A percentile compares a stretch with the other conserved stretches of the same genome.
Evolutionary conservation across 2,329 filamentous ascomycete species (phyloP).

Genomic region (Trichophyton simii): DNA sequence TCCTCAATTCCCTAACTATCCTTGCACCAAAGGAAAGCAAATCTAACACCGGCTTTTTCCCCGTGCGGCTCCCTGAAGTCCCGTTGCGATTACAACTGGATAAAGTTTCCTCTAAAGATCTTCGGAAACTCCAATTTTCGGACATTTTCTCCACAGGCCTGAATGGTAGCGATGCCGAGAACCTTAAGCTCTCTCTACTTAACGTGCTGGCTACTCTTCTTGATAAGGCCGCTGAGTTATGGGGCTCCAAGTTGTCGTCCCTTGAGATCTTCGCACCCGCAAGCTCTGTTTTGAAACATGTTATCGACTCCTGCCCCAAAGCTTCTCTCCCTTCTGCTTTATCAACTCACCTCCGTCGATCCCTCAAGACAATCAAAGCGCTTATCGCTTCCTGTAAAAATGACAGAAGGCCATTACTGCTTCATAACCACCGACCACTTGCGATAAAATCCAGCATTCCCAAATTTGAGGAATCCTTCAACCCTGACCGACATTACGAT

Average conservation of each 20-base stretch:
- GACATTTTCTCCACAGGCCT: conserved; percentile 38
- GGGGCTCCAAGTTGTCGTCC: conserved; percentile 62
- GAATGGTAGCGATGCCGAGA: conserved; percentile 22
- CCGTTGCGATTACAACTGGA: conserved; percentile 14
- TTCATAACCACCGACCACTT: conserved; percentile 79
- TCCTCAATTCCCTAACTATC: conserved; percentile 57
- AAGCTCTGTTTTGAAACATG: conserved; percentile 46
- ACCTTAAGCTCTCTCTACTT: conserved; percentile 48
- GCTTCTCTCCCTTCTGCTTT: conserved; percentile 37
- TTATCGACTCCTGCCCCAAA: conserved; percentile 36
- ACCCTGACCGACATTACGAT: conserved; percentile 94
- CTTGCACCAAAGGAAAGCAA: conserved; percentile 47
- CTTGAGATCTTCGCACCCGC: conserved; percentile 63
- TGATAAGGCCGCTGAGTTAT: conserved; percentile 56
- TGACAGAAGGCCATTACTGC: conserved; percentile 62
- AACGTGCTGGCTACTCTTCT: conserved; percentile 54
- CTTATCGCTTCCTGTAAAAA: conserved; percentile 48
- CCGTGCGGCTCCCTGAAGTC: conserved; percentile 44
- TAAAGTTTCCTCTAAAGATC: conserved; percentile 27
- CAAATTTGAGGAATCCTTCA: conserved; percentile 93
- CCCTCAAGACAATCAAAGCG: conserved; percentile 27
- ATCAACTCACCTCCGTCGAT: conserved; percentile 21
- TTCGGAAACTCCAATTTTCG: conserved; percentile 46
- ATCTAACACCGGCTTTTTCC: conserved; percentile 44
- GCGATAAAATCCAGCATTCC: conserved; percentile 80